Evolutionary conservation across 495 filamentous ascomycete genomes (phyloP), one percentile per base, ranked within the genome.

Genomic region (Friedmanniomyces simplex): DNA sequence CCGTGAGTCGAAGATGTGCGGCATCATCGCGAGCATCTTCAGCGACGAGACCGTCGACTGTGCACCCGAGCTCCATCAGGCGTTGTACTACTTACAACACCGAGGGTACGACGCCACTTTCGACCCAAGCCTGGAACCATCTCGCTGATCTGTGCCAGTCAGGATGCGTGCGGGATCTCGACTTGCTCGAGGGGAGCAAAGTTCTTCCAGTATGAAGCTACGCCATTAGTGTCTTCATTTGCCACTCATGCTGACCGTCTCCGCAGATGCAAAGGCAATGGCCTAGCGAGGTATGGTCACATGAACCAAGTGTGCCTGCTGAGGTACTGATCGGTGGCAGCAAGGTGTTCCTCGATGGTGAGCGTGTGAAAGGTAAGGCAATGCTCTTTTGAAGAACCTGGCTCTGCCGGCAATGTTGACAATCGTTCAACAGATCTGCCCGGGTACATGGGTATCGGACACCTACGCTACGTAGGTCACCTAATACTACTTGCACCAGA

Each of bases 111-210:
- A 3, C 32, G 50, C 3, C 50, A 2, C 25, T 4, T 20, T 32
- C 10, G 21, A 16, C 16, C 2, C 16, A 6, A 22, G 21, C 6
- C 26, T 32, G 16, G 10, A 18, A 2, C 20, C 45, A 94, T 93
- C 70, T 84, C 90, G 61, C 82, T 96, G 14, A 89, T 90, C 72
- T 55, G 58, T 37, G 41, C 50, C 13, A 57, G 61, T 1, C 61
- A 96, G 68, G 91, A 96, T 85, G 91, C 91, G 24, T 90, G 86
- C 50, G 91, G 91, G 50, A 91, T 95, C 51, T 79, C 83, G 6
- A 90, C 84, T 22, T 95, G 88, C 65, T 84, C 80, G 5, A 69
- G 78, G 0, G 86, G 88, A 14, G 89, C 91, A 59, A 79, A 87
- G 13, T 86, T 96, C 55, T 90, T 83, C 71, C 90, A 95, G 64